Percentiles rank a stretch among this genome's conserved stretches.
These are phyloP conservation scores for Botrytis pseudocinerea DNA, from an alignment of 2,329 filamentous ascomycete genomes.

Conservation along the genomic window DNA sequence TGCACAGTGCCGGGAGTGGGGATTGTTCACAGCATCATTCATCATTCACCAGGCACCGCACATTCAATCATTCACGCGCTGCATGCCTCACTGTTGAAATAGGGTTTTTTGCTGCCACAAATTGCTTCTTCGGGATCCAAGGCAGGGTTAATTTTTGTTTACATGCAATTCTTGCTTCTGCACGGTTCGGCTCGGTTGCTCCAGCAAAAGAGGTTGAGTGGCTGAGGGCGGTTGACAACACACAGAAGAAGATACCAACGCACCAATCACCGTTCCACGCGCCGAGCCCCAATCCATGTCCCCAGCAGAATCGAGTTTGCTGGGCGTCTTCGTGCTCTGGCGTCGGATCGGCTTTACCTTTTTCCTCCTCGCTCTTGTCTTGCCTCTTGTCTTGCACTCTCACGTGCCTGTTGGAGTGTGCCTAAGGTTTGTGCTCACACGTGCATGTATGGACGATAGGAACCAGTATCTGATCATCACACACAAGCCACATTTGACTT, in stretches of 20 bases:
- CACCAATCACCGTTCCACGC: neutral
- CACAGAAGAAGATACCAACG: neutral
- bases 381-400: neutral
- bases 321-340: too few relatives aligned
- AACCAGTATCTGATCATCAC: neutral
- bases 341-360: neutral
- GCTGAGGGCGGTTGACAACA: neutral
- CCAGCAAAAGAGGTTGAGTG: neutral
- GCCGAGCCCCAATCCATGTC: neutral
- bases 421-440: neutral
- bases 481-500: neutral
- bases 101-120: neutral
- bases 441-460: neutral
- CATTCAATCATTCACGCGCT: neutral
- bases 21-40: neutral
- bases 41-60: neutral
- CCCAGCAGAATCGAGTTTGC: neutral
- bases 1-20: neutral
- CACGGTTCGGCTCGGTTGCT: neutral
- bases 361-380: neutral
- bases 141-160: conserved; percentile 3
- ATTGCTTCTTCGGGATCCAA: neutral
- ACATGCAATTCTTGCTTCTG: neutral
- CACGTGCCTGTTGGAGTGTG: too few relatives aligned
- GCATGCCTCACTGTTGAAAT: neutral